phyloP scores from a whole-genome alignment of 2,329 filamentous ascomycete genomes.

The Ustulina deusta region DNA sequence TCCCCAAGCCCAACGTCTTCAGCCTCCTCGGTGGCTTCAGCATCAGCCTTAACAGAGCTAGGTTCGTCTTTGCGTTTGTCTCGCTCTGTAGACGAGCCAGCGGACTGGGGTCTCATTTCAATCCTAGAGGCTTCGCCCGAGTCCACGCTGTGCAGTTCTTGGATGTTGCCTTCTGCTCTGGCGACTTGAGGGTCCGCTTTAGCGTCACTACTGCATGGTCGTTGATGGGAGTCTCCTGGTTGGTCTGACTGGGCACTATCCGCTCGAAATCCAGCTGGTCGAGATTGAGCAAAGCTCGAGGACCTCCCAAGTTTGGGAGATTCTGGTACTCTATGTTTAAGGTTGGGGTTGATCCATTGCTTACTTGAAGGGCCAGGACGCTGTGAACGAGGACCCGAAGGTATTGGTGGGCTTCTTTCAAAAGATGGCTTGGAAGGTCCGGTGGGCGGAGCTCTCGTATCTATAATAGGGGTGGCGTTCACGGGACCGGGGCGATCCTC shows the following conservation, averaged over 20 bases:
- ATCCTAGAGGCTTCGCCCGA: conserved; percentile 36
- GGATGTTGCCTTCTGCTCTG: conserved; percentile 39
- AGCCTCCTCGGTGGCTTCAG: conserved; percentile 33
- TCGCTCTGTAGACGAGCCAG: conserved; percentile 42
- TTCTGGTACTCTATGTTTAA: conserved; percentile 62
- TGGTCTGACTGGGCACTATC: conserved; percentile 56
- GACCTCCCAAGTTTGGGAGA: conserved; percentile 65
- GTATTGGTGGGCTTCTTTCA: conserved; percentile 62
- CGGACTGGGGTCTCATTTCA: conserved; percentile 45
- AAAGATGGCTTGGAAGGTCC: conserved; percentile 60
- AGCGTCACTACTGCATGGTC: conserved; percentile 66
- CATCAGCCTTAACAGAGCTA: conserved; percentile 19
- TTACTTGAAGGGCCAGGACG: conserved; percentile 66
- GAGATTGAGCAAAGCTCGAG: conserved; percentile 61
- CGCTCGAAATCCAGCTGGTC: conserved; percentile 51
- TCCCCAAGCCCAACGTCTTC: conserved; percentile 20
- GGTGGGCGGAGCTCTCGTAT: conserved; percentile 54
- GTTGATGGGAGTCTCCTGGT: conserved; percentile 57
- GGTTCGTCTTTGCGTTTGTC: conserved; percentile 42
- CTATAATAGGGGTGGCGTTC: conserved; percentile 54
- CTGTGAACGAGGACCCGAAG: conserved; percentile 66
- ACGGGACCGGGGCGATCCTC: conserved; percentile 63
- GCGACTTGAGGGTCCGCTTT: conserved; percentile 56
- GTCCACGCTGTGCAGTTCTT: conserved; percentile 41
- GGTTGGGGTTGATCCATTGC: conserved; percentile 69